Percentiles rank a stretch among this genome's conserved stretches.
Evolutionary conservation across 2,329 filamentous ascomycete genomes (phyloP).

Genomic region (Cephalotrichum gorgonifer): DNA sequence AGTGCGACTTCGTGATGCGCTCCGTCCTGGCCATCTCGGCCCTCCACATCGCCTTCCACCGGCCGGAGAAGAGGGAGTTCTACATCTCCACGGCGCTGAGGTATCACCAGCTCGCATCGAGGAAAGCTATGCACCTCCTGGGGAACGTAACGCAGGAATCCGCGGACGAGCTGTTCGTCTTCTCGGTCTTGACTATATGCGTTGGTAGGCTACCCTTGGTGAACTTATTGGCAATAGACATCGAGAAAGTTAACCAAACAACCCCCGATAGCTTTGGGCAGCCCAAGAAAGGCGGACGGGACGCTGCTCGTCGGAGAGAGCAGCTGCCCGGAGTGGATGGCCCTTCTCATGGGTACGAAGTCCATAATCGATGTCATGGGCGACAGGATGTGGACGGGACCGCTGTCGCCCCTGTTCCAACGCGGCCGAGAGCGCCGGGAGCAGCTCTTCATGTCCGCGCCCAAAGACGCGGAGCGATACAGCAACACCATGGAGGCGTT

Average conservation of each 20-base stretch:
- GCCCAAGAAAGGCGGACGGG: not conserved
- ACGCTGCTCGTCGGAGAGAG: not conserved
- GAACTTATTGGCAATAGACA: not conserved
- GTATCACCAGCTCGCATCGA: slow-evolving; percentile 19
- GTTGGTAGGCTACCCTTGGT: slow-evolving; percentile 14
- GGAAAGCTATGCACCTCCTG: slow-evolving; percentile 16
- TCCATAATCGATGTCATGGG: not conserved
- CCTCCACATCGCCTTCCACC: slow-evolving; percentile 28
- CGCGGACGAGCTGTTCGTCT: slow-evolving; percentile 16
- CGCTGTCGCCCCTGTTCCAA: not conserved
- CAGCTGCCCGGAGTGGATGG: not conserved
- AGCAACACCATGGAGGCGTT: not conserved
- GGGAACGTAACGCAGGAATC: slow-evolving; percentile 10
- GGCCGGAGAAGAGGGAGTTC: not conserved
- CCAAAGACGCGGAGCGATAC: not conserved
- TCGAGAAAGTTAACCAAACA: not conserved
- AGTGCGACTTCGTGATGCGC: slow-evolving; percentile 36
- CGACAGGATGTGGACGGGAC: not conserved
- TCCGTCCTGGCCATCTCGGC: slow-evolving; percentile 38
- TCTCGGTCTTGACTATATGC: slow-evolving; percentile 22
- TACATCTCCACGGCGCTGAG: not conserved
- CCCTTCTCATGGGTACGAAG: not conserved
- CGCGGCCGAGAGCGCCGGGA: not conserved
- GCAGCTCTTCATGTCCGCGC: no score
- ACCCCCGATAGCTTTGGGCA: not conserved